These are phyloP conservation scores for Teratosphaeria gauchensis DNA, from an alignment of 2,329 filamentous ascomycete species.

Conservation along the genomic window DNA sequence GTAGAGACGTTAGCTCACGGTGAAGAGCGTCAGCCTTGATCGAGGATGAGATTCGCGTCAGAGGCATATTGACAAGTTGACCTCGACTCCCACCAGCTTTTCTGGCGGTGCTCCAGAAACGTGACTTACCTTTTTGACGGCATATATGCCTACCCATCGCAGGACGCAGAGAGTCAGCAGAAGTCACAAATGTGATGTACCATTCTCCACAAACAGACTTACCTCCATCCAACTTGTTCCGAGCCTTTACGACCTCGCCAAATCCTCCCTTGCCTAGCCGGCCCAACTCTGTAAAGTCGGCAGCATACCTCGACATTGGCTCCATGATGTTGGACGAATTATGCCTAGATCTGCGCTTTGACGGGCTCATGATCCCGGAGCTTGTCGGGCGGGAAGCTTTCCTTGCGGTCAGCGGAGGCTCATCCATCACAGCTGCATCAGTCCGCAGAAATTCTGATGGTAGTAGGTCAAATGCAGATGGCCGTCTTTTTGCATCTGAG, in stretches of 20 bases:
- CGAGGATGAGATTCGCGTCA: neutral
- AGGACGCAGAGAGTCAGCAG: neutral
- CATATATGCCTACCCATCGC: constrained; percentile 53
- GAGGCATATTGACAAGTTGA: neutral
- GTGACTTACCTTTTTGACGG: constrained; percentile 64
- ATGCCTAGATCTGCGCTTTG: constrained; percentile 21
- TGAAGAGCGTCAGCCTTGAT: neutral
- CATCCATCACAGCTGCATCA: constrained; percentile 34
- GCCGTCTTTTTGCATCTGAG: constrained; percentile 70
- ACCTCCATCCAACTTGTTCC: constrained; percentile 86
- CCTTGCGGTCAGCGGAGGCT: constrained; percentile 5
- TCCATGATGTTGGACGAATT: constrained; percentile 22
- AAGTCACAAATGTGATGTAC: neutral
- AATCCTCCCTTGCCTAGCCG: constrained; percentile 88
- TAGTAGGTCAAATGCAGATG: constrained; percentile 66
- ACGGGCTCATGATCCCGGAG: constrained; percentile 14
- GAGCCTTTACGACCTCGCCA: constrained; percentile 89
- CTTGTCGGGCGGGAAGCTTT: neutral
- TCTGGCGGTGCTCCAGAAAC: neutral
- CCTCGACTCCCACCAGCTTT: neutral
- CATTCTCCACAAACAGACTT: neutral
- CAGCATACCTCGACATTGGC: constrained; percentile 62
- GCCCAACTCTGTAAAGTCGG: constrained; percentile 85
- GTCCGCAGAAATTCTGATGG: constrained; percentile 48
- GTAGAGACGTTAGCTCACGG: neutral